Conservation (phyloP, 345 rosid genomes). For the Gossypium australe region DNA sequence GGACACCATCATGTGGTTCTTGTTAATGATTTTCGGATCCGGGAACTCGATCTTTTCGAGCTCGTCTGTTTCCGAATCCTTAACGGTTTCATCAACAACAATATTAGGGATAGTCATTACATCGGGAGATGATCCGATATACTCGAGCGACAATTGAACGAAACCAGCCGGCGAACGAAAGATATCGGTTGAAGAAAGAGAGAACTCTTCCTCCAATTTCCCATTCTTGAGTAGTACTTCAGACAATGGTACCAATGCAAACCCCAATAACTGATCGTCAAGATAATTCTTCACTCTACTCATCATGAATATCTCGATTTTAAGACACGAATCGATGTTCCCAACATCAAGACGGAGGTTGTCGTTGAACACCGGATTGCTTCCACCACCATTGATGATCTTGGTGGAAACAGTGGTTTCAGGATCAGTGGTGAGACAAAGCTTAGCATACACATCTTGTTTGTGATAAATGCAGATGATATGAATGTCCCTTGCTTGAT, state of each 20-base stretch:
- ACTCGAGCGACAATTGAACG: slow-evolving; percentile 76
- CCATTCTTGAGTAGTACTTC: slow-evolving; percentile 71
- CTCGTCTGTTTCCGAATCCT: slow-evolving; percentile 45
- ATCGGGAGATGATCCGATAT: slow-evolving; percentile 82
- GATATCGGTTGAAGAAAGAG: slow-evolving; percentile 91
- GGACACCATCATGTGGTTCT: slow-evolving; percentile 91
- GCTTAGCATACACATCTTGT: slow-evolving; percentile 98
- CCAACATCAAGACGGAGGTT: slow-evolving; percentile 59
- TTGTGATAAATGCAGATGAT: slow-evolving; percentile 99
- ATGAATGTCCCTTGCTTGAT: slow-evolving; percentile 95
- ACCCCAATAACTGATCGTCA: slow-evolving; percentile 92
- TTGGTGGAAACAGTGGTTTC: slow-evolving; percentile 72
- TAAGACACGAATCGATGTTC: slow-evolving; percentile 67
- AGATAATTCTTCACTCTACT: slow-evolving; percentile 97
- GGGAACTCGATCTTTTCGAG: slow-evolving; percentile 92
- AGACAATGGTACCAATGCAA: slow-evolving; percentile 85
- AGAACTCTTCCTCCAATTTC: slow-evolving; percentile 77
- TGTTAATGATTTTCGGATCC: slow-evolving; percentile 83
- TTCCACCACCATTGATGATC: slow-evolving; percentile 96
- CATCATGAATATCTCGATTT: slow-evolving; percentile 96
- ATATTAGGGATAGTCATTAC: slow-evolving; percentile 61
- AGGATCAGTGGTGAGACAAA: slow-evolving; percentile 83
- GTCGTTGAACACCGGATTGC: slow-evolving; percentile 91
- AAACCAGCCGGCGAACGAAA: slow-evolving; percentile 97
- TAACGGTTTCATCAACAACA: slow-evolving; percentile 34